Conservation (phyloP, 805 yeast genomes). For the Sugiyamaella floridensis region DNA sequence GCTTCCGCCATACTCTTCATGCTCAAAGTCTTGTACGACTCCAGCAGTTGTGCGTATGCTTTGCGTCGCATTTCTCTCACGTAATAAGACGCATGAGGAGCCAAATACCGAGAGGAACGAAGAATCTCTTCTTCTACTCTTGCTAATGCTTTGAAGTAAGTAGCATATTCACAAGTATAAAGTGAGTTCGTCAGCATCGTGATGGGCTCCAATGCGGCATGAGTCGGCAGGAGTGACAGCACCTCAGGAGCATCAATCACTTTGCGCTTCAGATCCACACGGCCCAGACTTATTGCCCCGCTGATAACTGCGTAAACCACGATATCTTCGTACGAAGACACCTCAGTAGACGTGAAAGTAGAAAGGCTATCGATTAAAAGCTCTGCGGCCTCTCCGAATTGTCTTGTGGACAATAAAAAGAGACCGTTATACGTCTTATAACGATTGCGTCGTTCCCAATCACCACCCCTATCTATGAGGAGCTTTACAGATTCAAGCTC, state of each 20-base stretch:
- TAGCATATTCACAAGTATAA: conserved; percentile 80
- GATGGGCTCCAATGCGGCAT: conserved; percentile 70
- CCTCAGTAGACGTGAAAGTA: conserved; percentile 89
- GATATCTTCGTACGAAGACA: conserved; percentile 81
- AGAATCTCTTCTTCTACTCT: conserved; percentile 70
- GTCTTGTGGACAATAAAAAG: conserved; percentile 74
- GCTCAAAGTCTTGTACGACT: conserved; percentile 86
- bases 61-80: conserved; percentile 90
- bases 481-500: conserved; percentile 65
- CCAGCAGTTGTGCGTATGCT: conserved; percentile 89
- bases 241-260: conserved; percentile 93
- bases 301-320: conserved; percentile 82
- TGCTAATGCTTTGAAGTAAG: conserved; percentile 69
- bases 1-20: conserved; percentile 89
- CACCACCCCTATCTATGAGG: conserved; percentile 93
- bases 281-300: conserved; percentile 76
- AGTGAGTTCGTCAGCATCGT: conserved; percentile 76
- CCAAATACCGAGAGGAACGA: conserved; percentile 55
- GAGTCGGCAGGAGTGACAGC: conserved; percentile 65
- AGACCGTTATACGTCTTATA: conserved; percentile 88
- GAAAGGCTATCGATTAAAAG: conserved; percentile 85
- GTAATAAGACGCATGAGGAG: conserved; percentile 74
- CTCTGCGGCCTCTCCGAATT: conserved; percentile 78
- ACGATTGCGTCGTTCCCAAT: conserved; percentile 97
- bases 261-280: conserved; percentile 77